Conservation (phyloP, 371 early-diverging fungal genomes). For the Mortierella sp. region DNA sequence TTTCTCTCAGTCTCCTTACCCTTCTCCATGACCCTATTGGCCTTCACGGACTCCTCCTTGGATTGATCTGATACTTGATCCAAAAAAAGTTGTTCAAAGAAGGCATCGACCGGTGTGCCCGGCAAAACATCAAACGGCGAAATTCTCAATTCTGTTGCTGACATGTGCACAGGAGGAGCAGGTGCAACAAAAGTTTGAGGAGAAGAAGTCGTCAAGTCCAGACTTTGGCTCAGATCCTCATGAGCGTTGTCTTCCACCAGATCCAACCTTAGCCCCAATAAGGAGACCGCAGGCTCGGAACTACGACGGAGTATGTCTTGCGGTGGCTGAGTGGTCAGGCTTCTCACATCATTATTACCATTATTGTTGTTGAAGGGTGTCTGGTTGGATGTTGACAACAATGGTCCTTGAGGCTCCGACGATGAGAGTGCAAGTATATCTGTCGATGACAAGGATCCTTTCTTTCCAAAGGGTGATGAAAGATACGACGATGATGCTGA, state of each 20-base stretch:
- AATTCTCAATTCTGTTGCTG: too few species aligned
- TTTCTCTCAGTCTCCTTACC: too few species aligned
- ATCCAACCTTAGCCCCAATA: not conserved
- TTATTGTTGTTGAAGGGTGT: not conserved
- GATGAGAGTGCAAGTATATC: not conserved
- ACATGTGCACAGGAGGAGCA: too few species aligned
- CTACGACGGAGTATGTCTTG: not conserved
- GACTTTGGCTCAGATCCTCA: not conserved
- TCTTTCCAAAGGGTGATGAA: not conserved
- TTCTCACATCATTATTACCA: not conserved
- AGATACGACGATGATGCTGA: not conserved
- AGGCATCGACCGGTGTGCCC: too few species aligned
- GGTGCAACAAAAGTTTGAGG: too few species aligned
- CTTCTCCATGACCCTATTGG: too few species aligned
- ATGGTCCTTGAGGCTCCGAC: not conserved
- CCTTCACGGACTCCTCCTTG: too few species aligned
- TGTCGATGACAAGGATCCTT: not conserved
- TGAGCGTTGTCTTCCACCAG: not conserved
- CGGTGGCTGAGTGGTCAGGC: not conserved
- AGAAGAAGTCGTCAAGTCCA: too few species aligned
- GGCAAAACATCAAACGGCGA: too few species aligned
- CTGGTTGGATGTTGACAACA: too few species aligned
- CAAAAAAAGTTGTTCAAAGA: too few species aligned
- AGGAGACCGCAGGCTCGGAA: not conserved
- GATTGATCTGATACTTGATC: too few species aligned